Base-by-base conservation (phyloP, 2,329 filamentous ascomycete species). In the Fusarium transvaalense region DNA sequence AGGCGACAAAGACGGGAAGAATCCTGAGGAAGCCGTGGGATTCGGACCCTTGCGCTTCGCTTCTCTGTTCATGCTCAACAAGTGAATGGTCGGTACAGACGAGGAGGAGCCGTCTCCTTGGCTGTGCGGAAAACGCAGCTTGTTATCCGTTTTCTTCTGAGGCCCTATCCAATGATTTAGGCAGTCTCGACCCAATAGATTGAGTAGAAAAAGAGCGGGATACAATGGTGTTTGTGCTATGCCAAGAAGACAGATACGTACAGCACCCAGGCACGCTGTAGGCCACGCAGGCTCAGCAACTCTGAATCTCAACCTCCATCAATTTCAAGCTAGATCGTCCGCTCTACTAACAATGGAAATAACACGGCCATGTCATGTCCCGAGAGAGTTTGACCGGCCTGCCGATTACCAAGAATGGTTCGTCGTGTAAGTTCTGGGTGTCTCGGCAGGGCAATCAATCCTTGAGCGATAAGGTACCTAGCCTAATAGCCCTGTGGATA, bases 31-130 rank as follows among this genome's bases (percentile, higher is more conserved):
- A 71, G 59, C 59, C 56, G 68, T 65, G 69, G 74, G 74, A 76
- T 72, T 51, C 48, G 12, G 12, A 76, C 71, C 74, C 74, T 71
- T 76, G 74, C 57, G 35, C 37, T 51, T 63, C 64, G 65, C 69
- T 69, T 71, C 57, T 66, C 59, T 59, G 35, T 62, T 59, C 52
- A 52, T 27, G 42, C 61, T 71, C 58, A 56, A 71, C 66, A 50
- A 65, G 61, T 62, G 51, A 69, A 61, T 56, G 54, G 60, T 69
- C 64, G 62, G 66, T 29, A 62, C 38, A 61, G 50, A 58, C 46
- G 50, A 63, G 57, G 58, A 71, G 51, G 55, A 73, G 66, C 67
- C 61, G 54, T 56, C 37, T 63, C 61, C 59, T 61, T 64, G 59
- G 59, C 51, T 58, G 37, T 52, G 61, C 61, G 62, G 61, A 59